Evolutionary conservation across 2,329 filamentous ascomycete genomes (phyloP).

Genomic region (Pestalotiopsis sp.): DNA sequence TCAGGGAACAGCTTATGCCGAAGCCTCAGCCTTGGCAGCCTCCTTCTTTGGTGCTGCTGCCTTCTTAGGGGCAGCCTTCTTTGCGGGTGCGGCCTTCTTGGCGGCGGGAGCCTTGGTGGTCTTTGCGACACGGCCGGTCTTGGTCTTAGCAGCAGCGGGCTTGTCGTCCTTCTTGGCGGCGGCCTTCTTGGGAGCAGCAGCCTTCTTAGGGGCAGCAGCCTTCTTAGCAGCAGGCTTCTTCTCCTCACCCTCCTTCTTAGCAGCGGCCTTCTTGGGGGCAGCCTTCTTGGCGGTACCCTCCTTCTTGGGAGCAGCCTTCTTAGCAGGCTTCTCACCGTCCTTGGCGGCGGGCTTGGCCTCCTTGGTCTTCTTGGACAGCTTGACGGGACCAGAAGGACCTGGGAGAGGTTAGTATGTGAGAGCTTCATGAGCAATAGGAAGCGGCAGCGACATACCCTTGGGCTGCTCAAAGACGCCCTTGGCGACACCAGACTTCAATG

Average conservation of each 20-base stretch:
- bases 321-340: slow-evolving; percentile 26
- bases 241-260: slow-evolving; percentile 41
- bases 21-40: slow-evolving; percentile 28
- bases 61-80: slow-evolving; percentile 46
- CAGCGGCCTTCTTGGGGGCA: slow-evolving; percentile 58
- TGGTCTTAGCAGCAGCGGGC: slow-evolving; percentile 69
- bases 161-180: slow-evolving; percentile 63
- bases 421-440: background rate
- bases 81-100: slow-evolving; percentile 41
- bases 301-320: slow-evolving; percentile 44
- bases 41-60: slow-evolving; percentile 35
- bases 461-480: slow-evolving; percentile 86
- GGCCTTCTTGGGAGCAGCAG: slow-evolving; percentile 38
- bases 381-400: slow-evolving; percentile 87
- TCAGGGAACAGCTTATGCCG: slow-evolving; percentile 23
- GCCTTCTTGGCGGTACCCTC: slow-evolving; percentile 51
- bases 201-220: slow-evolving; percentile 38
- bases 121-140: slow-evolving; percentile 33
- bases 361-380: slow-evolving; percentile 80
- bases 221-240: slow-evolving; percentile 70
- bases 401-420: slow-evolving; percentile 20
- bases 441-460: slow-evolving; percentile 66
- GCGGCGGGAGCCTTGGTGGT: slow-evolving; percentile 41
- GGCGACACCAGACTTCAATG: slow-evolving; percentile 74
- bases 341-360: slow-evolving; percentile 39